A percentile compares a stretch with the other conserved stretches of the same genome.
Conservation (phyloP, 805 yeast species). For the Clavispora vitiphila region DNA sequence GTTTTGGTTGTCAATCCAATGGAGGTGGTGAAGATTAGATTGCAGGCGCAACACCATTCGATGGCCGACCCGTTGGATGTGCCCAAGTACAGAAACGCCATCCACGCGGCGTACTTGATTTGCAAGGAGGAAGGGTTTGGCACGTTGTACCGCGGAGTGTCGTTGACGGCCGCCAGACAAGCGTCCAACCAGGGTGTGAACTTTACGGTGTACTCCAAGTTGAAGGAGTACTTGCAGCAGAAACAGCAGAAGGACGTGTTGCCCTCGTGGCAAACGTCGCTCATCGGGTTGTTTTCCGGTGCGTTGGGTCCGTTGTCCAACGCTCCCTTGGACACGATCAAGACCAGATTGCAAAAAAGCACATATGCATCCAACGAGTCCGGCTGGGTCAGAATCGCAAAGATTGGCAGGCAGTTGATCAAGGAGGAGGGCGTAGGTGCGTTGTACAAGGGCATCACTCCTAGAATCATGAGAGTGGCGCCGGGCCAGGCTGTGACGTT, state of each 20-base stretch:
- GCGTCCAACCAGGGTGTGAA: slow-evolving; percentile 98
- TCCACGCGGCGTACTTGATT: slow-evolving; percentile 81
- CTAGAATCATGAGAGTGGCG: slow-evolving; percentile 98
- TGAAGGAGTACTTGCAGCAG: slow-evolving; percentile 66
- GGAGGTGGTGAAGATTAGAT: slow-evolving; percentile 94
- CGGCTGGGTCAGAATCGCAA: slow-evolving; percentile 70
- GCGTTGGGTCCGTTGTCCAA: slow-evolving; percentile 97
- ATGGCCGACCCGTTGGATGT: slow-evolving; percentile 75
- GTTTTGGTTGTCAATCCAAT: slow-evolving; percentile 91
- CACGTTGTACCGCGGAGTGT: slow-evolving; percentile 90
- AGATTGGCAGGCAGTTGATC: slow-evolving; percentile 76
- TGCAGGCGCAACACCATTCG: slow-evolving; percentile 92
- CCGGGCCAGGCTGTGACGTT: slow-evolving; percentile 99
- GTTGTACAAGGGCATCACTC: slow-evolving; percentile 94
- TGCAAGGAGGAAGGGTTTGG: slow-evolving; percentile 86
- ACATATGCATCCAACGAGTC: slow-evolving; percentile 61
- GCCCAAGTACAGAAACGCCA: slow-evolving; percentile 88
- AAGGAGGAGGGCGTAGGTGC: slow-evolving; percentile 75
- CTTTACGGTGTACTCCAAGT: slow-evolving; percentile 88
- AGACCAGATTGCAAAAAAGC: slow-evolving; percentile 93
- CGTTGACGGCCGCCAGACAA: slow-evolving; percentile 94
- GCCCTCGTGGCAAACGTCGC: slow-evolving; percentile 92
- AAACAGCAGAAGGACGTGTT: slow-evolving; percentile 54
- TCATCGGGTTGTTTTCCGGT: slow-evolving; percentile 88
- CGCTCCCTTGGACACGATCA: slow-evolving; percentile 96